Evolutionary conservation across 2,329 filamentous ascomycete species (phyloP).

Genomic region (Mycogone perniciosa): DNA sequence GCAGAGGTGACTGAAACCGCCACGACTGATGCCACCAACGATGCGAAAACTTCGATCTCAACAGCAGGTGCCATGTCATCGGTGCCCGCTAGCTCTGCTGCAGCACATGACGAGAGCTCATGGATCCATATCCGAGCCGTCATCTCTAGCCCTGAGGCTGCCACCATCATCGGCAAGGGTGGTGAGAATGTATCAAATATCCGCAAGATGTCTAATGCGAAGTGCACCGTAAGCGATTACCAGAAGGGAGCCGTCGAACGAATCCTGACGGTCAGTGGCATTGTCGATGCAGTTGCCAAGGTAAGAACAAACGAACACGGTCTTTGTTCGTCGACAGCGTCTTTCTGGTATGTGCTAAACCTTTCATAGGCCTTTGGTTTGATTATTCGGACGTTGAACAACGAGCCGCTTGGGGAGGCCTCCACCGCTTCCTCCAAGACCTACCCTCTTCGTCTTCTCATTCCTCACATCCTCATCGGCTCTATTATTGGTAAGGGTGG

Average conservation of each 20-base stretch:
- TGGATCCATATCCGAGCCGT: slow-evolving; percentile 98
- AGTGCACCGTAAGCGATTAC: slow-evolving; percentile 98
- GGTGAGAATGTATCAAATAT: slow-evolving; percentile 99
- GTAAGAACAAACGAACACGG: slow-evolving; percentile 39
- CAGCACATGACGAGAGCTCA: slow-evolving; percentile 76
- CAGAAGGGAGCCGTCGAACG: slow-evolving; percentile 94
- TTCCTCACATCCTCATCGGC: slow-evolving; percentile 94
- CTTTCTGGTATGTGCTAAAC: neutral
- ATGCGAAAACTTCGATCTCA: slow-evolving; percentile 31
- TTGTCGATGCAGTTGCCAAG: slow-evolving; percentile 95
- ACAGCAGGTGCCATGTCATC: slow-evolving; percentile 22
- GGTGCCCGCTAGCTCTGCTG: slow-evolving; percentile 39
- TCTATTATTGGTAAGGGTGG: slow-evolving; percentile 98
- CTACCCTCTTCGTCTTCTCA: slow-evolving; percentile 88
- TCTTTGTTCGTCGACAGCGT: neutral
- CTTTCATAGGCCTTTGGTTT: slow-evolving; percentile 76
- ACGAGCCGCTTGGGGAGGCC: slow-evolving; percentile 80
- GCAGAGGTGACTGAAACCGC: slow-evolving; percentile 22
- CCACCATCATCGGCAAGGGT: slow-evolving; percentile 96
- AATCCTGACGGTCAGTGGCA: slow-evolving; percentile 93
- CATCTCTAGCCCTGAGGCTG: slow-evolving; percentile 94
- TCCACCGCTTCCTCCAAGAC: slow-evolving; percentile 95
- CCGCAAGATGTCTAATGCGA: slow-evolving; percentile 86
- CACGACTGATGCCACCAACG: slow-evolving; percentile 26
- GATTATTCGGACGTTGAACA: slow-evolving; percentile 97